These are phyloP conservation scores for Adansonia madagascariensis DNA, from an alignment of 441 rosid species.

Conservation along the genomic window DNA sequence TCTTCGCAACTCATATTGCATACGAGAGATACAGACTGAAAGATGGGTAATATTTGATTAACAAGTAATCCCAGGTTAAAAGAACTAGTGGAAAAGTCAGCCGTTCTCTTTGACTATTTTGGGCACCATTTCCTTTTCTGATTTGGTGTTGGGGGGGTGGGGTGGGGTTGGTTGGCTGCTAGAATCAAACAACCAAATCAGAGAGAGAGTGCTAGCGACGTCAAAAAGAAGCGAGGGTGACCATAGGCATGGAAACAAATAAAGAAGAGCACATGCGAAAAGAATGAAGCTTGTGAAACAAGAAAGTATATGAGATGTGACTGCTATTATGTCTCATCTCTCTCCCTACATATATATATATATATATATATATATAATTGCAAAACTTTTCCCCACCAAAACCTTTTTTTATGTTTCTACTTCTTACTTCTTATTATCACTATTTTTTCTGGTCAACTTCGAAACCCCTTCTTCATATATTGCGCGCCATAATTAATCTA, in stretches of 20 bases:
- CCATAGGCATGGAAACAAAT: constrained; percentile 30
- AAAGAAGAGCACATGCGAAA: constrained; percentile 7
- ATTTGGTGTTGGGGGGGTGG: neutral
- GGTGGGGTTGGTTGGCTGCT: neutral
- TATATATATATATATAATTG: constrained; percentile 1
- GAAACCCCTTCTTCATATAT: neutral
- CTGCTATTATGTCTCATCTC: constrained; percentile 29
- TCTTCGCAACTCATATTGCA: constrained; percentile 19
- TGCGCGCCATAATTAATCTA: neutral
- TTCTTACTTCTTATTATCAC: neutral
- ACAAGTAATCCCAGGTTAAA: constrained; percentile 31
- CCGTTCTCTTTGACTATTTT: constrained; percentile 8
- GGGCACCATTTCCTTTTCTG: too few species aligned
- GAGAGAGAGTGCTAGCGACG: neutral
- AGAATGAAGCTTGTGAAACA: constrained; percentile 38
- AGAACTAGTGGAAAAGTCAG: neutral
- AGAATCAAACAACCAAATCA: constrained; percentile 21
- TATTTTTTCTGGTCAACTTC: neutral
- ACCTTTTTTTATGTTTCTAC: neutral
- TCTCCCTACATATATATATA: too few species aligned
- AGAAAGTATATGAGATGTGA: constrained; percentile 38
- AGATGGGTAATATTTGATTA: neutral
- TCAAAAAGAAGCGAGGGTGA: neutral
- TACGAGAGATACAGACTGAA: neutral
- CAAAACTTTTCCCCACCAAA: neutral